A percentile compares a stretch with the other conserved stretches of the same genome.
Evolutionary conservation across 1,284 basidiomycete species (phyloP).

Genomic region (Trichosporon faecale): DNA sequence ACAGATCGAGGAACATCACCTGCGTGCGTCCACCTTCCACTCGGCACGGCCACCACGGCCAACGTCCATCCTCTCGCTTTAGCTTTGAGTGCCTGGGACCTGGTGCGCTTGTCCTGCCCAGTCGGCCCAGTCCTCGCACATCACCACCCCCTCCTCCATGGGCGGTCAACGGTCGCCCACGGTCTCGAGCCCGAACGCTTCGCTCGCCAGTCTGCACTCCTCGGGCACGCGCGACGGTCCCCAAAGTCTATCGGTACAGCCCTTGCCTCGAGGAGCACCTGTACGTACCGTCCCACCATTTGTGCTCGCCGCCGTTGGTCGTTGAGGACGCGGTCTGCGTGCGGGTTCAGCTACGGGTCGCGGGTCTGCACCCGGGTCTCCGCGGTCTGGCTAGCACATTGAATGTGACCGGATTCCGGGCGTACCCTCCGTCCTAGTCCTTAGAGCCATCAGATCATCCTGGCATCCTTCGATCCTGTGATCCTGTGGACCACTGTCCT

Average conservation of each 20-base stretch:
- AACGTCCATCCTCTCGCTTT: not conserved
- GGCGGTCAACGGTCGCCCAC: not conserved
- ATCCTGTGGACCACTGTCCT: not conserved
- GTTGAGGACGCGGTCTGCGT: not conserved
- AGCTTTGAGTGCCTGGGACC: not conserved
- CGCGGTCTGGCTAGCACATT: not conserved
- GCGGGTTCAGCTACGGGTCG: not conserved
- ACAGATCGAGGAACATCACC: not conserved
- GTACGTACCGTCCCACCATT: not conserved
- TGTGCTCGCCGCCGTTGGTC: not conserved
- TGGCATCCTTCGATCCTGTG: not conserved
- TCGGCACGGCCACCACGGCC: not conserved
- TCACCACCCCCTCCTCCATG: not conserved
- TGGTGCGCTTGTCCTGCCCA: not conserved
- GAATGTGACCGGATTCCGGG: constrained; percentile 3
- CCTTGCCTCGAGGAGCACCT: not conserved
- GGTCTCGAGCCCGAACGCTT: not conserved
- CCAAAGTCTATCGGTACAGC: not conserved
- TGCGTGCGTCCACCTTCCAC: not conserved
- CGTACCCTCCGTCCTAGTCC: not conserved
- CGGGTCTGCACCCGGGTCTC: not conserved
- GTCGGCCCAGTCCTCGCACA: not conserved
- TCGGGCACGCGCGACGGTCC: not conserved
- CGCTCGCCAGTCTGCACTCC: not conserved
- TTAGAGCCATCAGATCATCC: not conserved